Evolutionary conservation across 1,284 basidiomycete species (phyloP).

Genomic region (Fomitopsis schrenkii): DNA sequence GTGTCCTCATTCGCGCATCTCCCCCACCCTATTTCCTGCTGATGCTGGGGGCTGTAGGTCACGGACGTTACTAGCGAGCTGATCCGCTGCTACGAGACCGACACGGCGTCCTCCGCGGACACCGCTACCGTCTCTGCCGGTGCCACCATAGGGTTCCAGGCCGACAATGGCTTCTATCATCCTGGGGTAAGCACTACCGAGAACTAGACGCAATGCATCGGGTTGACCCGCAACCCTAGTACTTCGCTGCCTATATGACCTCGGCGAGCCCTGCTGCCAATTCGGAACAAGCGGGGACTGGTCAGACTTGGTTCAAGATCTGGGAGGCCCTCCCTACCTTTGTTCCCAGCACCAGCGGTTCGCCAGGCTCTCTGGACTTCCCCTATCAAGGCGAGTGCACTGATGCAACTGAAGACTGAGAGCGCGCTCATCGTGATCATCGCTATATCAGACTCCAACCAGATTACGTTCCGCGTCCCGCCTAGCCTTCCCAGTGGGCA

Average conservation of each 20-base stretch:
- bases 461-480: constrained; percentile 41
- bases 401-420: no score
- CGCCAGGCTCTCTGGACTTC: constrained; percentile 31
- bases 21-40: no score
- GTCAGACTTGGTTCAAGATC: constrained; percentile 47
- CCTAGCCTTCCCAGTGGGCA: constrained; percentile 40
- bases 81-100: constrained; percentile 42
- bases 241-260: constrained; percentile 39
- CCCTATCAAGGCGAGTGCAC: constrained; percentile 5
- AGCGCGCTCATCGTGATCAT: background rate
- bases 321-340: constrained; percentile 36
- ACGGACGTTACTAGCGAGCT: constrained; percentile 39
- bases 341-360: constrained; percentile 16
- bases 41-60: constrained; percentile 23
- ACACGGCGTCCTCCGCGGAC: constrained; percentile 30
- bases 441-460: background rate
- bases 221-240: constrained; percentile 14
- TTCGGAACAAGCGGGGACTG: constrained; percentile 35
- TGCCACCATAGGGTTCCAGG: constrained; percentile 24
- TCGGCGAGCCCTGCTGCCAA: constrained; percentile 37
- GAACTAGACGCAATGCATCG: background rate
- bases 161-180: constrained; percentile 25
- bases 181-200: constrained; percentile 29
- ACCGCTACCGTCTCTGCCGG: constrained; percentile 37
- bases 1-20: no score